Conservation (phyloP, 805 yeast genomes). For the Komagataella phaffii region DNA sequence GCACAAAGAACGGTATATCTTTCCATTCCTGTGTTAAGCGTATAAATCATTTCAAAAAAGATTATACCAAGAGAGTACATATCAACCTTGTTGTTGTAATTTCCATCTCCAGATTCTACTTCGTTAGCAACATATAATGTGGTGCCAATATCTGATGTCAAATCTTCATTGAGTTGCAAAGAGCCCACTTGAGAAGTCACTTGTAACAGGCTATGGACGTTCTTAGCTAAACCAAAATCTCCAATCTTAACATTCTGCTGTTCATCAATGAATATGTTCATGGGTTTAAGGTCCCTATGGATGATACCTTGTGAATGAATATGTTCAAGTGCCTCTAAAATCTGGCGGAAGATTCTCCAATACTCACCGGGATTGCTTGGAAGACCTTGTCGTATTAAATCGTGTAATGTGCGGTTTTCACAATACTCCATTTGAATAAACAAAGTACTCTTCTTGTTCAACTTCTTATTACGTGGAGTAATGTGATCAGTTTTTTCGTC, state of each 20-base stretch:
- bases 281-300: conserved; percentile 91
- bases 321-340: conserved; percentile 79
- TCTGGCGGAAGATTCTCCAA: conserved; percentile 82
- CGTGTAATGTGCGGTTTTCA: conserved; percentile 81
- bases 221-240: conserved; percentile 94
- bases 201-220: conserved; percentile 41
- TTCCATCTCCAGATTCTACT: conserved; percentile 55
- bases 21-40: conserved; percentile 88
- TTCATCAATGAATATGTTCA: conserved; percentile 89
- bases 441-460: conserved; percentile 45
- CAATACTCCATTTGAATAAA: conserved; percentile 99
- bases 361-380: conserved; percentile 63
- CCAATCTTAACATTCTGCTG: conserved; percentile 85
- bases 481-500: not conserved
- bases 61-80: conserved; percentile 92
- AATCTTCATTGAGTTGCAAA: conserved; percentile 38
- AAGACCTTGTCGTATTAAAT: conserved; percentile 68
- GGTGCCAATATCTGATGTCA: conserved; percentile 91
- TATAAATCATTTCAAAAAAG: conserved; percentile 87
- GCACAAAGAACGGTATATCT: conserved; percentile 60
- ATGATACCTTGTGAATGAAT: conserved; percentile 91
- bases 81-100: conserved; percentile 90
- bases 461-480: not conserved
- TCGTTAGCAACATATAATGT: conserved; percentile 88
- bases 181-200: conserved; percentile 6